A percentile compares a stretch with the other conserved stretches of the same genome.
These are phyloP conservation scores for Agaricus subrufescens DNA, from an alignment of 768 basidiomycete genomes.

Conservation along the genomic window DNA sequence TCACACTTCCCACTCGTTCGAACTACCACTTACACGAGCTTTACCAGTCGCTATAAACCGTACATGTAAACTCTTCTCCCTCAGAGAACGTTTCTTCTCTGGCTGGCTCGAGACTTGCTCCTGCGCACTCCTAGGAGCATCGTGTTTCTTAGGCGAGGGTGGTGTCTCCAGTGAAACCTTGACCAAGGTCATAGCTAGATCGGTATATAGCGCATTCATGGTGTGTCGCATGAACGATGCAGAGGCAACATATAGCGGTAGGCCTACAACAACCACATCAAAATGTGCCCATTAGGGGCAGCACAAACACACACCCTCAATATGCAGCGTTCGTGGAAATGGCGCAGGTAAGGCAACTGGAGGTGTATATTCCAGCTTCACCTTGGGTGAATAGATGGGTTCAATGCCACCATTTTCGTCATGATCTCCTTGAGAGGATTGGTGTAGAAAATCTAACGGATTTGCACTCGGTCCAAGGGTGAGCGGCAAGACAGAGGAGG, in stretches of 20 bases:
- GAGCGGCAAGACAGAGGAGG: conserved; percentile 3
- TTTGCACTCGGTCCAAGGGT: conserved; percentile 14
- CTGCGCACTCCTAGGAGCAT: background rate
- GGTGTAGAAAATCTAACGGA: conserved; percentile 16
- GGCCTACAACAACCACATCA: conserved; percentile 34
- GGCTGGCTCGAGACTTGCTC: background rate
- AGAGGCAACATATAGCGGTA: conserved; percentile 67
- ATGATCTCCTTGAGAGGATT: conserved; percentile 22
- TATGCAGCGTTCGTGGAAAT: conserved; percentile 61
- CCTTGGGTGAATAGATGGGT: conserved; percentile 56
- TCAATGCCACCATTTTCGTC: conserved; percentile 33
- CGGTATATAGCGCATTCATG: conserved; percentile 69
- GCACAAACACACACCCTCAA: conserved; percentile 53
- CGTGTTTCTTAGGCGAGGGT: conserved; percentile 4
- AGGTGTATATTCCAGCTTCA: conserved; percentile 65
- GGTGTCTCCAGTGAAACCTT: conserved; percentile 40
- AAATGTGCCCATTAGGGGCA: background rate
- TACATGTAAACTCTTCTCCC: conserved; percentile 58
- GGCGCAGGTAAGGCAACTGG: conserved; percentile 62
- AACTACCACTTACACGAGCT: conserved; percentile 57
- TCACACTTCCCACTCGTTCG: conserved; percentile 72
- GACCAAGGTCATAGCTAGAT: conserved; percentile 51
- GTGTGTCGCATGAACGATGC: conserved; percentile 68
- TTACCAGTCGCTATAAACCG: conserved; percentile 52
- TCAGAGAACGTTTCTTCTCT: conserved; percentile 23